These are phyloP conservation scores for Thecamonas trahens DNA, from an alignment of 78 protist species.

Conservation along the genomic window DNA sequence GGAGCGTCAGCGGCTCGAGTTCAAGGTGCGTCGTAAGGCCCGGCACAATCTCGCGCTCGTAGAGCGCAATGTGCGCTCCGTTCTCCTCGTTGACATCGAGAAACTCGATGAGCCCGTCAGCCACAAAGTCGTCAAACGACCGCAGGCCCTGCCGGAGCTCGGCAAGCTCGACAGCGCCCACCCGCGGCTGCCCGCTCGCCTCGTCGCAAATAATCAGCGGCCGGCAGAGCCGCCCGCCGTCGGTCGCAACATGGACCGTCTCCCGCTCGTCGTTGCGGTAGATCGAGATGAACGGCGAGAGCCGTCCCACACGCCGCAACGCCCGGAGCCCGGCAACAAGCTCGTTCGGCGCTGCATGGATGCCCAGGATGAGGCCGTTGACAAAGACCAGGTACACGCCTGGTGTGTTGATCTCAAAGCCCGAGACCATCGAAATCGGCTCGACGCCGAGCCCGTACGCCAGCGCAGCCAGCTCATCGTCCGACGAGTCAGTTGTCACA, in stretches of 20 bases:
- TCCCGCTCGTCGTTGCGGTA: constrained; percentile 40
- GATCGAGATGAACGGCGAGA: constrained; percentile 79
- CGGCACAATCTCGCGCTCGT: constrained; percentile 28
- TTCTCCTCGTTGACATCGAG: constrained; percentile 97
- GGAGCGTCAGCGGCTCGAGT: constrained; percentile 95
- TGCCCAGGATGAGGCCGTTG: constrained; percentile 90
- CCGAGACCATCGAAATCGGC: constrained; percentile 31
- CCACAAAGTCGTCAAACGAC: constrained; percentile 58
- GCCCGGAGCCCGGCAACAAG: constrained; percentile 30
- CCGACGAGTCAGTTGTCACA: constrained; percentile 86
- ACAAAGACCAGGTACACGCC: constrained; percentile 62
- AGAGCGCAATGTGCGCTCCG: constrained; percentile 64
- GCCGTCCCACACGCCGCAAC: constrained; percentile 73
- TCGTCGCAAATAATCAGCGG: background rate
- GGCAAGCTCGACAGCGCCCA: background rate
- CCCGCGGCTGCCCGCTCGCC: background rate
- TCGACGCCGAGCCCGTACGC: constrained; percentile 84
- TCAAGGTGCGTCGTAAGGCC: constrained; percentile 95
- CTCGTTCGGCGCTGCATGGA: constrained; percentile 76
- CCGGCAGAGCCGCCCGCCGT: constrained; percentile 98
- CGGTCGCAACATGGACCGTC: constrained; percentile 85
- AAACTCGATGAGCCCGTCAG: constrained; percentile 82
- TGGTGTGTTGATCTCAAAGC: constrained; percentile 52
- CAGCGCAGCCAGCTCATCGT: constrained; percentile 35
- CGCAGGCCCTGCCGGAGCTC: constrained; percentile 58